Base-by-base conservation (phyloP, 495 filamentous ascomycete genomes). In the Elasticomyces elasticus region DNA sequence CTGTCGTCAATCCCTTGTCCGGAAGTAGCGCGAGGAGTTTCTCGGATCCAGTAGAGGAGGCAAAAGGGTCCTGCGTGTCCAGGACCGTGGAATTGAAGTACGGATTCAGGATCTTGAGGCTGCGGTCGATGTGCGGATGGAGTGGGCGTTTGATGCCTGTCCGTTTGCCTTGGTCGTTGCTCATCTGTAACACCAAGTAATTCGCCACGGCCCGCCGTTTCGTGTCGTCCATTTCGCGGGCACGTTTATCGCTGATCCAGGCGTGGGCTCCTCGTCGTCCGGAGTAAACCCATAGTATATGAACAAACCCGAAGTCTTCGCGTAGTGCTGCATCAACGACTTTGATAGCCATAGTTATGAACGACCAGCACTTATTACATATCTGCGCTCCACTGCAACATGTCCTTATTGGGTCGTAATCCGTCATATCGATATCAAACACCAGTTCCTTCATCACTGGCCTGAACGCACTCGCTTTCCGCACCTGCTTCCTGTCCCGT, bases 401-500 rank as follows among this genome's bases (percentile, higher is more conserved):
- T 20, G 91, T 95, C 22, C 92, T 84, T 59, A 97, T 86, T 44
- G 94, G 86, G 65, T 98, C 92, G 69, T 98, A 98, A 72, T 97
- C 92, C 25, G 91, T 96, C 76, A 98, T 76, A 78, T 98, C 92
- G 60, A 98, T 95, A 82, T 98, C 92, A 71, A 98, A 97, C 56
- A 95, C 94, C 15, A 98, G 71, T 68, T 98, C 92, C 65, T 97
- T 97, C 1, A 82, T 73, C 2, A 94, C 66, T 1, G 92, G 90
- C 42, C 76, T 76, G 67, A 92, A 90, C 9, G 76, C 73, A 50
- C 75, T 76, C 15, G 77, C 71, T 68, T 94, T 95, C 40, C 83
- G 80, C 5, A 95, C 70, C 0, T 80, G 80, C 70, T 98, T 98
- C 61, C 94, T 86, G 54, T 97, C 92, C 51, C 89, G 85, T 0